A percentile compares a stretch with the other conserved stretches of the same genome.
Conservation (phyloP, 2,329 filamentous ascomycete species). For the Venturia nashicola region DNA sequence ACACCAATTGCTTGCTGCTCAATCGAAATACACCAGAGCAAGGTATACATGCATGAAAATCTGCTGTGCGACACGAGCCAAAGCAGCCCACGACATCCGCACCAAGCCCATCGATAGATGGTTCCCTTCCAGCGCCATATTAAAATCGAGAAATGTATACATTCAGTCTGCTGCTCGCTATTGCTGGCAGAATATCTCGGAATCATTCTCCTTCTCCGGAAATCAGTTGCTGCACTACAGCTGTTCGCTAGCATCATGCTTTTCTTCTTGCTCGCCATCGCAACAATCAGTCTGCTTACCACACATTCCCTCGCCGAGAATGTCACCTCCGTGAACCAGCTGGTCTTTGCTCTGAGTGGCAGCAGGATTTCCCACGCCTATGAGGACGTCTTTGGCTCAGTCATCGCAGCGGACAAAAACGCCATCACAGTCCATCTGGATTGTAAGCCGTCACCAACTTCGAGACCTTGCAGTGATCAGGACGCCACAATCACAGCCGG, state of each 20-base stretch:
- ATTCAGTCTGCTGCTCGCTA: background rate
- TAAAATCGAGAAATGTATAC: background rate
- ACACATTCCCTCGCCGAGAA: background rate
- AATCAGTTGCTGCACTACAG: too few species aligned
- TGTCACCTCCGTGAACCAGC: background rate
- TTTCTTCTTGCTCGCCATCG: background rate
- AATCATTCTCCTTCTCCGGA: background rate
- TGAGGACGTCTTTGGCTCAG: background rate
- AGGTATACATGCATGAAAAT: background rate
- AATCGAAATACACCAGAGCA: background rate
- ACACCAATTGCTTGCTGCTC: background rate
- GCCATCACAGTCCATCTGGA: background rate
- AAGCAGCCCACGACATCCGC: background rate
- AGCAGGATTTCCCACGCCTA: background rate
- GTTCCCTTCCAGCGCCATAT: background rate
- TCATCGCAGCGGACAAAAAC: background rate
- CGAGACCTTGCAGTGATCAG: background rate
- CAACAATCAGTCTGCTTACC: background rate
- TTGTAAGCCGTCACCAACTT: background rate
- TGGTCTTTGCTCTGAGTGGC: background rate
- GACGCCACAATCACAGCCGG: constrained; percentile 1
- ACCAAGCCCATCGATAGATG: background rate
- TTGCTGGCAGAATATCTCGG: background rate
- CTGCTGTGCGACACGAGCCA: background rate
- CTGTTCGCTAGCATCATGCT: background rate